phyloP scores from a whole-genome alignment of 768 basidiomycete genomes.

The Leucocoprinus leucothites region DNA sequence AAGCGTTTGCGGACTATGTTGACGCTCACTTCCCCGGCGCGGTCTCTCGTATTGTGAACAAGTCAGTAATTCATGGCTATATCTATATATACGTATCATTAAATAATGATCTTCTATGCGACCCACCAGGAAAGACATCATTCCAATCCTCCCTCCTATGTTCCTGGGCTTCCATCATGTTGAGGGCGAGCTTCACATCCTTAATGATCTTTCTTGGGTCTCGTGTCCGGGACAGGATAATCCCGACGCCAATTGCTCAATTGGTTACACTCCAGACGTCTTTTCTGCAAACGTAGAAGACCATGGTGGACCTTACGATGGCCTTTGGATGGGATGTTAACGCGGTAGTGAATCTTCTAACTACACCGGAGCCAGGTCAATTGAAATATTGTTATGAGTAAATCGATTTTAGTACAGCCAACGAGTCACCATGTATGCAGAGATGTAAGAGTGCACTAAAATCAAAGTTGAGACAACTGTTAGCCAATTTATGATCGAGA shows the following conservation, averaged over 20 bases:
- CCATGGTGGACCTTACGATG: conserved; percentile 33
- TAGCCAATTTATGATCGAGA: too few relatives aligned
- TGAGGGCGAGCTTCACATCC: conserved; percentile 39
- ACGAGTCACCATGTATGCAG: too few relatives aligned
- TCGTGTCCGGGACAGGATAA: conserved; percentile 25
- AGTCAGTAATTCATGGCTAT: conserved; percentile 10
- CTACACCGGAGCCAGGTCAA: too few relatives aligned
- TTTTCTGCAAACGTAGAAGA: conserved; percentile 38
- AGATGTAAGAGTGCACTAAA: too few relatives aligned
- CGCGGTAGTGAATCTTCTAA: too few relatives aligned
- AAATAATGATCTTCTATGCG: background rate
- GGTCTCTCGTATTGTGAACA: conserved; percentile 21
- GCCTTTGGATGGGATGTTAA: conserved; percentile 9
- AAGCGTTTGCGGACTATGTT: conserved; percentile 24
- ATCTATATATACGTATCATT: background rate
- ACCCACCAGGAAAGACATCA: conserved; percentile 19
- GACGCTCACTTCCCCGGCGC: conserved; percentile 17
- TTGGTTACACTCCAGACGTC: conserved; percentile 51
- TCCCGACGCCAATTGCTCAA: conserved; percentile 20
- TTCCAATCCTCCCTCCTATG: conserved; percentile 27
- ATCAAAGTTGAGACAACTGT: too few relatives aligned
- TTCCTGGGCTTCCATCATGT: conserved; percentile 39
- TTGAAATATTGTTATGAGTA: too few relatives aligned
- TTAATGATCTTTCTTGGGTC: conserved; percentile 24
- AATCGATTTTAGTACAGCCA: too few relatives aligned